Base-by-base conservation (phyloP, 305 asterid species). In the Fraxinus sp. region DNA sequence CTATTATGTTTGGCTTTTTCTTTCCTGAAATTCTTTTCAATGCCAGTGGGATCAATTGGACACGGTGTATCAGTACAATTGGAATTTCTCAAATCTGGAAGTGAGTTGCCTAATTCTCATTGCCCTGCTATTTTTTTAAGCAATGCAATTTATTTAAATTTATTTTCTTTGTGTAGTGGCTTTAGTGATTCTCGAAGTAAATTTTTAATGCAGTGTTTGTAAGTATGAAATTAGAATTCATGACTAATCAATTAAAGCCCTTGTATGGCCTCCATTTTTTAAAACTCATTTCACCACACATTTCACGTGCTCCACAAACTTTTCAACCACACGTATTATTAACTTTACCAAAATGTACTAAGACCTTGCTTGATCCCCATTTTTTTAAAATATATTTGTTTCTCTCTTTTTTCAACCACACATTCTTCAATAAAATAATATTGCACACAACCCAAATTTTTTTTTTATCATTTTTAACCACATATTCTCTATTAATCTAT, bases 41-140 rank as follows among this genome's bases (percentile, higher is more conserved):
- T 85, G 72, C 16, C 89, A 91, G 94, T 91, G 94, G 97, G 97
- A 94, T 88, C 97, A 89, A 87, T 83, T 94, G 87, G 95, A 94
- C 85, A 81, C 79, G 89, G 95, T 94, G 49, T 94, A 94, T 79
- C 90, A 87, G 82, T 93, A 93, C 88, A 91, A 89, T 30, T 94
- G 94, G 94, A 86, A 85, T 68, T 91, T 89, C 83, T 86, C 82
- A 10, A 91, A 88, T 82, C 81, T 91, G 85, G 99, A 95, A 85
- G 99, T 95, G 85, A 92, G 97, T 89, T 78, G 78, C 35, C 84
- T 77, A 44, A 36, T 14, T 72, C 72, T 78, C 35, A 36, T 18
- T 46, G 13, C 64, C 26, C 14, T 1, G 59, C 22, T 78, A 79
- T 41, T 71, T 59, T 82, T 82, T 82, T 28, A 13, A 36, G 28